Base-by-base conservation (phyloP, 2,329 filamentous ascomycete species). In the Diplocarpon mali region DNA sequence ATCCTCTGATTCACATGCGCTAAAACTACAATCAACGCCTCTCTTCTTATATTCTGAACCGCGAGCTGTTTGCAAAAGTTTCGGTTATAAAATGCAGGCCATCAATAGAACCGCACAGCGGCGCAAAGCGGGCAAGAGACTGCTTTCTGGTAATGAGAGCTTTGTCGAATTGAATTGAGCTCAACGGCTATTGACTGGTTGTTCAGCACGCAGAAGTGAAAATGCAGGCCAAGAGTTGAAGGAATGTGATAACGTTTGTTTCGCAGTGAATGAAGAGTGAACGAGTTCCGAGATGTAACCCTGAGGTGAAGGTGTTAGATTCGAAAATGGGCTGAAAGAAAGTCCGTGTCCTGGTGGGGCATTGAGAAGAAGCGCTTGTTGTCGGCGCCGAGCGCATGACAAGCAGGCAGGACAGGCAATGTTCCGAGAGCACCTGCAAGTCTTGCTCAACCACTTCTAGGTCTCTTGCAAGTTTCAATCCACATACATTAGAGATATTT, bases 181-280 rank as follows among this genome's bases (percentile, higher is more conserved):
- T 27, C 14, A 31, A 13, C 27, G 17, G 39, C 32, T 34, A 9
- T 12, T 41, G 7, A 11, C 27, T 12, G 13, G 15, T 14, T 16
- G 28, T 44, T 39, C 35, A 30, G 42, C 24, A 42, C 34, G 24
- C 35, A 35, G 36, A n/a, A 36, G 20, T 14, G 27, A 36, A 15
- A 20, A 9, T 38, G 35, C 14, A 35, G 28, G 36, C 34, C 28
- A 35, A 34, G 42, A 17, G 20, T 40, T 36, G 27, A 35, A 49
- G 40, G 47, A 44, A 31, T 37, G 43, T 35, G 34, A 15, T 13
- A 15, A 39, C 30, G 43, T 30, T n/a, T 34, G 37, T 38, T 28
- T 38, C 34, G n/a, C 24, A 29, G 20, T 20, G 42, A 39, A 14
- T 12, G 11, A 35, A 38, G 40, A 30, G 28, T 29, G 16, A 39